Evolutionary conservation across 2,329 filamentous ascomycete genomes (phyloP), one percentile per base, ranked within the genome.

Genomic region (Leptographium lundbergii): DNA sequence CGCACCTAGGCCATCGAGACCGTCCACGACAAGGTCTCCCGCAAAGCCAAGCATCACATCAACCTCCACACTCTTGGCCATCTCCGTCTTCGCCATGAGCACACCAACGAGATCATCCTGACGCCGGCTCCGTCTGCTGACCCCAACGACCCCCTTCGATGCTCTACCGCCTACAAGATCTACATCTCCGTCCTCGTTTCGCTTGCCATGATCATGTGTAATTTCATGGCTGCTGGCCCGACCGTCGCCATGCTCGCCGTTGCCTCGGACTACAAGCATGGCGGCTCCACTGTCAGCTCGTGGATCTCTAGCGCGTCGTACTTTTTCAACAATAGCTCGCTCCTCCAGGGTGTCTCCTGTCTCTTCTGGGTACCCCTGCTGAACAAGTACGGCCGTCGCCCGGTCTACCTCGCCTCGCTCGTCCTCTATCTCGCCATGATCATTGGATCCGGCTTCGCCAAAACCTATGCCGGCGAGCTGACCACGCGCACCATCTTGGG

Each of bases 221-320:
- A 81, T 66, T 81, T 81, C 62, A 68, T 82, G 5, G 78, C 79
- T 0, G 80, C 78, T n/a, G 80, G 75, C 0, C 79, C 79, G 3
- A 74, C 75, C 3, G 75, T 81, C 34, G 77, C 77, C 58, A 76
- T 82, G 48, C 67, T 77, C 13, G 71, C 74, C 61, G 79, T 80
- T 68, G 78, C 76, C 60, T 75, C 74, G 3, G 64, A 68, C 3
- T 64, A 70, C 17, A 66, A 68, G 48, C 17, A 66, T 68, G 48
- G 61, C 61, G 9, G 59, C 61, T 10, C 62, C 64, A 22, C 61
- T 14, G 14, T 74, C 47, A 54, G 68, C 36, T 64, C 61, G 0
- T 66, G 73, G 11, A 71, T 81, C 27, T 66, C 75, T 32, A 73
- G 72, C 61, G 69, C 74, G 2, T 72, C 79, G 1, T 82, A 78